Evolutionary conservation across 1,284 basidiomycete genomes (phyloP), one percentile per base, ranked within the genome.

Genomic region (Puccinia triticina): DNA sequence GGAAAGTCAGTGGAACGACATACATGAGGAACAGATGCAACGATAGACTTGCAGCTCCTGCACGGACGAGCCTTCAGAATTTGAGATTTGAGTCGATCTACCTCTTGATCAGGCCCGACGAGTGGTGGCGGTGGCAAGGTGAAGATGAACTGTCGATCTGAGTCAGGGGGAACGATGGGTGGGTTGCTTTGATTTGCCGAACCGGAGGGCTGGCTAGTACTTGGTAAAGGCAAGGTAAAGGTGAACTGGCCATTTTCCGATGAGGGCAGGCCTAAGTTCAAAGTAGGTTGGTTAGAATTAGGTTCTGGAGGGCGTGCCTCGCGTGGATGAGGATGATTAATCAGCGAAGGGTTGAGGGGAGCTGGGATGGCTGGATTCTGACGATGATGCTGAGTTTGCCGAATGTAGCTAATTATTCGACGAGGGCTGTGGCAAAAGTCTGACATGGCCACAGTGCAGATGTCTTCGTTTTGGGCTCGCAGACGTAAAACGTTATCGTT

Each of bases 401-500:
- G 34, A 16, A 76, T 34, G 26, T 34, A 61, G 37, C 21, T 23
- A 10, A 76, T 0, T 37, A 78, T 26, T 40, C 37, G 43, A n/a
- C 43, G 46, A 34, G 64, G 77, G 37, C 50, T 55, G 34, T 78
- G 64, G n/a, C 50, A 29, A 43, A 67, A 53, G 40, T 78, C 77
- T 21, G 43, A 26, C 48, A 78, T 78, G 11, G 64, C 34, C 23
- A 78, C 32, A 18, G 43, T 50, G 67, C 50, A 69, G 26, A 78
- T 78, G 26, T 66, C 77, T 78, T 78, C 77, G 57, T 26, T 55
- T 29, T 78, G 64, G n/a, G 77, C 77, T 21, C 50, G 61, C 37
- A 78, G 37, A 8, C 77, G 77, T 23, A 78, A 57, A 29, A 69
- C 71, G 21, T 78, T 78, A 37, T 78, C 77, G 29, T 78, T 78